Percentiles rank a stretch among this genome's conserved stretches.
Conservation (phyloP, 2,329 filamentous ascomycete genomes). For the Harringtonia aguacate region DNA sequence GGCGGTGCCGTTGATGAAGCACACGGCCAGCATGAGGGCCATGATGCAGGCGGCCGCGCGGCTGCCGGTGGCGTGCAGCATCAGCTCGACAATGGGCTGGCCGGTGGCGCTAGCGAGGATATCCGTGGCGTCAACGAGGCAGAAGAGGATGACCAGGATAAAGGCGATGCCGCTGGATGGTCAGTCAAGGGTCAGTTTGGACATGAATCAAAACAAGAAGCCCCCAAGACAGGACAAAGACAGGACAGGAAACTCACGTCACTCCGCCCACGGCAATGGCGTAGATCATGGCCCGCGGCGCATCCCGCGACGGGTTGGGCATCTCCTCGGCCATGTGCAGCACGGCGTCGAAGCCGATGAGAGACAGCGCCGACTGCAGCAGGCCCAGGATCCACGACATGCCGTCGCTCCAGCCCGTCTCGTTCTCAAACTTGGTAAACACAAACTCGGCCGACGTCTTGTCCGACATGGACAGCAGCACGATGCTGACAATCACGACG, state of each 20-base stretch:
- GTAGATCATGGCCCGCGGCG: conserved; percentile 22
- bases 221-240: too few relatives aligned
- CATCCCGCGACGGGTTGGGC: conserved; percentile 16
- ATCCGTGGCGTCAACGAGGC: conserved; percentile 5
- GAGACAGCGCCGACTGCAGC: conserved; percentile 24
- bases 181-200: conserved; percentile 7
- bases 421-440: conserved; percentile 19
- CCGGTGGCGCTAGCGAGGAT: conserved; percentile 22
- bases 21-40: conserved; percentile 31
- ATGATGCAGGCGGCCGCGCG: conserved; percentile 26
- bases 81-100: conserved; percentile 33
- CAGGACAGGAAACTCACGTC: conserved; percentile 15
- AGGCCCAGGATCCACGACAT: conserved; percentile 18
- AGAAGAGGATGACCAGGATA: conserved; percentile 7
- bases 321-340: conserved; percentile 28
- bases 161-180: conserved; percentile 4
- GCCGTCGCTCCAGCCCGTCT: conserved; percentile 24
- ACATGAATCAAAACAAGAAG: conserved; percentile 15
- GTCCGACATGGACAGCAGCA: conserved; percentile 11
- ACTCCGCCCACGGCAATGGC: conserved; percentile 22
- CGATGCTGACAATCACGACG: conserved; percentile 7
- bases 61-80: conserved; percentile 27
- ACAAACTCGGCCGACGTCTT: conserved; percentile 15
- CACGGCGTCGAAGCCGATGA: conserved; percentile 17
- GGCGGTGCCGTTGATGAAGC: conserved; percentile 21